Evolutionary conservation across 495 filamentous ascomycete species (phyloP).

Genomic region (Chaetomium tenue): DNA sequence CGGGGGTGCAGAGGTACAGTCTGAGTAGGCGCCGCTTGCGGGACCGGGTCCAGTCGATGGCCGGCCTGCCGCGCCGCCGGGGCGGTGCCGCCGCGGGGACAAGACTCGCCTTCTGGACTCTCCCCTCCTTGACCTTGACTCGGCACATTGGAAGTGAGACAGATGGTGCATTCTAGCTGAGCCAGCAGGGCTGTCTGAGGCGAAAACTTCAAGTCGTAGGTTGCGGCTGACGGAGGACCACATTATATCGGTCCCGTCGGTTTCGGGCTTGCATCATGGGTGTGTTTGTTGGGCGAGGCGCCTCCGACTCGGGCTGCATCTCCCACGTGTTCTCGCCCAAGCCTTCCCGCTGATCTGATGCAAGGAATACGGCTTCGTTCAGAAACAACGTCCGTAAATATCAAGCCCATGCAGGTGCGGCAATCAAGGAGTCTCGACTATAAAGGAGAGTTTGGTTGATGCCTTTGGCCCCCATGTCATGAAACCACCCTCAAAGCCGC

Average conservation of each 20-base stretch:
- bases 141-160: constrained; percentile 3
- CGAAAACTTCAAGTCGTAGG: not conserved
- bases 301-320: not conserved
- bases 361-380: not conserved
- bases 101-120: constrained; percentile 18
- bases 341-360: constrained; percentile 3
- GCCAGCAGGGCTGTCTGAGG: not conserved
- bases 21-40: constrained; percentile 23
- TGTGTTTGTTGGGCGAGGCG: constrained; percentile 2
- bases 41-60: constrained; percentile 25
- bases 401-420: constrained; percentile 3
- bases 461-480: not conserved
- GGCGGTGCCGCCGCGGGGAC: not conserved
- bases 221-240: not conserved
- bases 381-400: not conserved
- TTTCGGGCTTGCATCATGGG: not conserved
- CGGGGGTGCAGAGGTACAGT: constrained; percentile 25
- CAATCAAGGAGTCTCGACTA: constrained; percentile 10
- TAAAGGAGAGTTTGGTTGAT: not conserved
- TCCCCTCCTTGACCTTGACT: constrained; percentile 13
- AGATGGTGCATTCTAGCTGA: constrained; percentile 3
- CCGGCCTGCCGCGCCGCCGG: constrained; percentile 20
- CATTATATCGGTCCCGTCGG: constrained; percentile 13
- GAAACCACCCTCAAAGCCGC: not conserved
- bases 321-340: not conserved